A percentile compares a stretch with the other conserved stretches of the same genome.
phyloP scores from a whole-genome alignment of 108 stramenopile species.

The Cyclotella choctawhatcheeana region DNA sequence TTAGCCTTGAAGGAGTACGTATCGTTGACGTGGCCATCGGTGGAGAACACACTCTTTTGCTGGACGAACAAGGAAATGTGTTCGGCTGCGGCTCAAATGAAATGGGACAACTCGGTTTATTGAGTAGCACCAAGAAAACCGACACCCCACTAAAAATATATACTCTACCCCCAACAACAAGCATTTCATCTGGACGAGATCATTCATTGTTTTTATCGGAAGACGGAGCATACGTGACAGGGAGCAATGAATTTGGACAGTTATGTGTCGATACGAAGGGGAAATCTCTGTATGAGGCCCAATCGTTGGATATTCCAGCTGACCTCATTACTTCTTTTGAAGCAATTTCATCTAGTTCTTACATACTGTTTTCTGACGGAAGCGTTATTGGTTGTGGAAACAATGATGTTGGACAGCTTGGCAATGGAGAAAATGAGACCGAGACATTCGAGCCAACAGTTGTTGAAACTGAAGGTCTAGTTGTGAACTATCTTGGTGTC shows the following conservation, averaged over 20 bases:
- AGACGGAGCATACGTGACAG: conserved; percentile 39
- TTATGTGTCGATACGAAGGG: conserved; percentile 42
- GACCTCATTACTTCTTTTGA: conserved; percentile 17
- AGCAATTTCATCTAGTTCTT: conserved; percentile 36
- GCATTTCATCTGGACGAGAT: conserved; percentile 31
- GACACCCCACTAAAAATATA: conserved; percentile 22
- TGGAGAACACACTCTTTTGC: conserved; percentile 51
- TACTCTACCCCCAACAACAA: conserved; percentile 13
- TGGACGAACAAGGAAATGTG: conserved; percentile 38
- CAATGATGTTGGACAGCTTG: conserved; percentile 51
- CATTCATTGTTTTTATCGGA: conserved; percentile 42
- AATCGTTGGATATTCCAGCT: conserved; percentile 31
- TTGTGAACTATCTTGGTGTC: conserved; percentile 25
- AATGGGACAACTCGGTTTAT: conserved; percentile 56
- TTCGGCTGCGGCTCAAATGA: conserved; percentile 57
- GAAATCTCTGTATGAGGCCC: conserved; percentile 16
- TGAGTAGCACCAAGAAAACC: conserved; percentile 9
- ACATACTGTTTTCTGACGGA: conserved; percentile 47
- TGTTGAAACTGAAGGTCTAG: conserved; percentile 11
- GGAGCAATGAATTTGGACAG: conserved; percentile 47
- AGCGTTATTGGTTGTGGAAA: conserved; percentile 61
- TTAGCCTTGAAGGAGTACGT: conserved; percentile 30
- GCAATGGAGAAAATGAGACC: conserved; percentile 34
- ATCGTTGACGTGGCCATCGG: conserved; percentile 56
- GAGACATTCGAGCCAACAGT: conserved; percentile 10